Percentiles rank a stretch among this genome's conserved stretches.
Conservation (phyloP, 257 asterid species). For the Rhazya stricta region DNA sequence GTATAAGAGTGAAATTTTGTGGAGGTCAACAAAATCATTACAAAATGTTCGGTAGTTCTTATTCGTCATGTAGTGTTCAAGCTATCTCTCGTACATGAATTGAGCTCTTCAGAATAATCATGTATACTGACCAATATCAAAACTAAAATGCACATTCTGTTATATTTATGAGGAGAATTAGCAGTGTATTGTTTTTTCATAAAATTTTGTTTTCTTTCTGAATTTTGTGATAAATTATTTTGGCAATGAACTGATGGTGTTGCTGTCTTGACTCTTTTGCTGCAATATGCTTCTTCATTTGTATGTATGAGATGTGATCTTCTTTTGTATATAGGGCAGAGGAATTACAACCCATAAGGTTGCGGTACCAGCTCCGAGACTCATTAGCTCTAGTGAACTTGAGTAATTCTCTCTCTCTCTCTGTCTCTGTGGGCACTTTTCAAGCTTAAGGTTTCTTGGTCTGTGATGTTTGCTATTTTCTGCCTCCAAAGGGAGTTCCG, state of each 20-base stretch:
- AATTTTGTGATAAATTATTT: neutral
- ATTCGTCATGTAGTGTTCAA: neutral
- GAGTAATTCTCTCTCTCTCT: constrained; percentile 50
- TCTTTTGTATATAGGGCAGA: constrained; percentile 57
- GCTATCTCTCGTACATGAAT: neutral
- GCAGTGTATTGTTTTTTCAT: neutral
- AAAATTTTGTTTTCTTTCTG: neutral
- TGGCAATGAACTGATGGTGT: neutral
- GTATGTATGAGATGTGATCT: neutral
- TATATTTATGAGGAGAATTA: neutral
- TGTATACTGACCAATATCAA: neutral
- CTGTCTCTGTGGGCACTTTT: constrained; percentile 5
- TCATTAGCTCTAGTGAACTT: constrained; percentile 85
- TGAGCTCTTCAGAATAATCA: neutral
- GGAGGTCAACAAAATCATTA: neutral
- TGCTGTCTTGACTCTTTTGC: neutral
- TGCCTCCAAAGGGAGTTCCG: constrained; percentile 68
- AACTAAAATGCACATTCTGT: neutral
- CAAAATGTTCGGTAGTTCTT: neutral
- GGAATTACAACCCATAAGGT: constrained; percentile 64
- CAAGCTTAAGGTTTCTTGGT: constrained; percentile 3
- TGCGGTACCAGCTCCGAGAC: constrained; percentile 74
- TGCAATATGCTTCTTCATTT: neutral
- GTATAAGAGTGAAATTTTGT: neutral
- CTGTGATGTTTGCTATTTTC: constrained; percentile 14